Evolutionary conservation across 352 stramenopile species (phyloP).

Genomic region (Globisporangium nodosum): DNA sequence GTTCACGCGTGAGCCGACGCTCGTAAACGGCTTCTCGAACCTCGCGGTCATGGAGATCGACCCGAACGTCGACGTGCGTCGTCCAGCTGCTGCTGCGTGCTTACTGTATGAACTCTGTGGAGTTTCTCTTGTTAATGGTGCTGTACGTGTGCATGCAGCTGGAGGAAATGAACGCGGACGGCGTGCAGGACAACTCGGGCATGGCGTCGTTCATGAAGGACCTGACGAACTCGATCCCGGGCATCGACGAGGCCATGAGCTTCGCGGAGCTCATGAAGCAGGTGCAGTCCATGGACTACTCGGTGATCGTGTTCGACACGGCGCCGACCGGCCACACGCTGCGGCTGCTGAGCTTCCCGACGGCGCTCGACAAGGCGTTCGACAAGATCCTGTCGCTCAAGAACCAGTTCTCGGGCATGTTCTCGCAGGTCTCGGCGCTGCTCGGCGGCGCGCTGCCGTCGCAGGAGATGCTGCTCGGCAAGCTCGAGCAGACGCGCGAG

Average conservation of each 20-base stretch:
- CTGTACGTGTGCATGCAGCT: slow-evolving; percentile 27
- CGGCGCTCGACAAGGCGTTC: slow-evolving; percentile 97
- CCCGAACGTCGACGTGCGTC: slow-evolving; percentile 76
- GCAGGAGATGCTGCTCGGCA: slow-evolving; percentile 94
- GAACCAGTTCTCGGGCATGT: slow-evolving; percentile 87
- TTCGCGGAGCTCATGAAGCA: slow-evolving; percentile 99
- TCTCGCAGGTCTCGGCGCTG: slow-evolving; percentile 78
- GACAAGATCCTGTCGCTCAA: slow-evolving; percentile 98
- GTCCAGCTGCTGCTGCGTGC: background rate
- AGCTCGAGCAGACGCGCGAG: slow-evolving; percentile 93
- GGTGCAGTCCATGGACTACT: slow-evolving; percentile 97
- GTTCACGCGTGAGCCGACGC: slow-evolving; percentile 96
- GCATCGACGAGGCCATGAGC: slow-evolving; percentile 99
- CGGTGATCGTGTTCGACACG: slow-evolving; percentile 98
- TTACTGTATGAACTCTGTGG: background rate
- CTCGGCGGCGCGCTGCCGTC: slow-evolving; percentile 69
- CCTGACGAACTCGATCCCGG: slow-evolving; percentile 96
- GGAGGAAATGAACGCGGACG: slow-evolving; percentile 78
- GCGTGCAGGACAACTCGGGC: slow-evolving; percentile 81
- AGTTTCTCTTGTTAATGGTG: background rate
- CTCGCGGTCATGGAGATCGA: slow-evolving; percentile 99
- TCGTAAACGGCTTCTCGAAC: slow-evolving; percentile 97
- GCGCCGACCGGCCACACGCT: slow-evolving; percentile 97
- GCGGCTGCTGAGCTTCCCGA: slow-evolving; percentile 95
- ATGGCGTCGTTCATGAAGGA: slow-evolving; percentile 96